A percentile compares a stretch with the other conserved stretches of the same genome.
Conservation (phyloP, 2,329 filamentous ascomycete species). For the Dryadomyces sulphureus region DNA sequence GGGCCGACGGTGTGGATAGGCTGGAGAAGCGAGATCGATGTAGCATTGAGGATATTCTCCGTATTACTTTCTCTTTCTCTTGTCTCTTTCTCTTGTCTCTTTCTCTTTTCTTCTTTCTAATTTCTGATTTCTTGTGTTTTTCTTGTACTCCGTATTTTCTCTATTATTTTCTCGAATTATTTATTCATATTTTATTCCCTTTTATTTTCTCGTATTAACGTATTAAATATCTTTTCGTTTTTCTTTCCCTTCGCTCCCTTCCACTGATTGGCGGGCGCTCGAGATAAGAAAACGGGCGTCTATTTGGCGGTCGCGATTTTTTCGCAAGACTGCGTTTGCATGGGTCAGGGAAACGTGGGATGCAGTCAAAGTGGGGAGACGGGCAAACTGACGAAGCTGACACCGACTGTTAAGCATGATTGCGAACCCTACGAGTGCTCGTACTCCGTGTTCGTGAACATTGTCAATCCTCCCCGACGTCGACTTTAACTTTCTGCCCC, state of each 20-base stretch:
- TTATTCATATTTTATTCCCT: background rate
- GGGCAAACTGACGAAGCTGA: background rate
- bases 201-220: background rate
- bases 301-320: slow-evolving; percentile 1
- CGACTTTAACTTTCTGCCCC: no score
- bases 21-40: no score
- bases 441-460: no score
- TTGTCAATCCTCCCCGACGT: no score
- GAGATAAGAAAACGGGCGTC: slow-evolving; percentile 6
- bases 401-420: no score
- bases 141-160: background rate
- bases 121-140: background rate
- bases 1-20: no score
- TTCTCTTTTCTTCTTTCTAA: background rate
- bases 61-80: background rate
- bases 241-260: background rate
- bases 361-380: background rate
- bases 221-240: no score
- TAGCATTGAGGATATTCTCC: background rate
- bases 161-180: background rate
- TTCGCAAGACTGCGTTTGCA: background rate
- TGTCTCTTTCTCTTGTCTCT: background rate
- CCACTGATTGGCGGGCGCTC: slow-evolving; percentile 2
- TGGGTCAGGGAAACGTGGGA: slow-evolving; percentile 3
- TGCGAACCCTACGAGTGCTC: no score